Conservation (phyloP, 441 rosid genomes). For the Populus hybrid region DNA sequence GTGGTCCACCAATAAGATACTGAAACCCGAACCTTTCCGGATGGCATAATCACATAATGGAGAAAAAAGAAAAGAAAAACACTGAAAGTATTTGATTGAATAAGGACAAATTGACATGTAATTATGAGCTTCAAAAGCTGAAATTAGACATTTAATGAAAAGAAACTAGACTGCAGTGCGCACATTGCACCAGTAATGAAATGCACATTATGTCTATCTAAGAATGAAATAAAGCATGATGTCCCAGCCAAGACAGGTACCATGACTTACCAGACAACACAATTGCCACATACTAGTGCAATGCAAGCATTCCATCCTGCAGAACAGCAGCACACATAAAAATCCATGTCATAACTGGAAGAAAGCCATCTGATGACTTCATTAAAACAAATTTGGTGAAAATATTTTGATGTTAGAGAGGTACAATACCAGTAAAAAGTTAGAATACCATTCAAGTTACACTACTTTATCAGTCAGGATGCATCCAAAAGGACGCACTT, state of each 20-base stretch:
- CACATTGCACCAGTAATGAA: neutral
- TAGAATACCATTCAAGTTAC: neutral
- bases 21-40: neutral
- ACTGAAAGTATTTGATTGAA: neutral
- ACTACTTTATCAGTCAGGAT: neutral
- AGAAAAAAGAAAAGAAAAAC: neutral
- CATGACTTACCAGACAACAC: constrained; percentile 83
- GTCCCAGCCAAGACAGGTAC: constrained; percentile 8
- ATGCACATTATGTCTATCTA: neutral
- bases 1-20: neutral
- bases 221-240: neutral
- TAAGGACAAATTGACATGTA: neutral
- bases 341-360: neutral
- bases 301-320: constrained; percentile 99
- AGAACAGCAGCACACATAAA: constrained; percentile 17
- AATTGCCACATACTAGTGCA: constrained; percentile 95
- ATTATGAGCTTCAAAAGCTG: neutral
- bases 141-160: neutral
- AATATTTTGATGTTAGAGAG: neutral
- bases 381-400: neutral
- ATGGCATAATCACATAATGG: neutral
- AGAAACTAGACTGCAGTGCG: neutral
- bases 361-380: neutral
- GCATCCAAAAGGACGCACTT: neutral
- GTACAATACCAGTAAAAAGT: neutral